Base-by-base conservation (phyloP, 192 early-diverging fungal species). In the Bifiguratus adelaidae region DNA sequence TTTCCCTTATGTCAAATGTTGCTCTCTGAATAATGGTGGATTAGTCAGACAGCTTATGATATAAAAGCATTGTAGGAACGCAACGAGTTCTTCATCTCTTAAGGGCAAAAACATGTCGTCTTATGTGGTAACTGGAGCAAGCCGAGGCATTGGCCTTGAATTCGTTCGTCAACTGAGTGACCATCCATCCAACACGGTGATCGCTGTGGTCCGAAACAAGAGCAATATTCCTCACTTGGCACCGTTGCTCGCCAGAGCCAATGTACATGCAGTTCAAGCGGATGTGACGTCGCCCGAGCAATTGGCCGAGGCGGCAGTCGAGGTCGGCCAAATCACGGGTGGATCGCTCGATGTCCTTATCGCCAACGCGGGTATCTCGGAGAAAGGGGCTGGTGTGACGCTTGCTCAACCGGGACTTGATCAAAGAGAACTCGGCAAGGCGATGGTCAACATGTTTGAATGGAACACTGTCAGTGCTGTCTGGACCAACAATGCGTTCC, bases 121-220 rank as follows among this genome's bases (percentile, higher is more conserved):
- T 13, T 52, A 50, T 30, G 9, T 61, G 16, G 28, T 61, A 25
- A 61, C 58, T 30, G 52, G 52, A 16, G 47, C 52, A 26, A 38
- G 24, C 15, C 58, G 52, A 23, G 52, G 58, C 19, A 30, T 61
- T 23, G 58, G 58, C 7, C 52, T 61, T 30, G 58, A 61, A 35
- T 55, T 61, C 18, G 43, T 61, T 2, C 29, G 26, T 4, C 58
- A 61, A 23, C 22, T 61, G 7, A 30, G 28, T 24, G 30, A 8
- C n/a, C n/a, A n/a, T n/a, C n/a, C n/a, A n/a, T n/a, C n/a, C n/a
- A 45, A 45, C 44, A 28, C 27, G 18, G 44, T 45, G 6, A 19
- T 45, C n/a, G 44, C n/a, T 9, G 24, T 45, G 6, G 44, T 45
- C n/a, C 9, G 44, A 6, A 45, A 30, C 27, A 26, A 24, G 4